A percentile compares a stretch with the other conserved stretches of the same genome.
Evolutionary conservation across 2,329 filamentous ascomycete genomes (phyloP).

Genomic region (Ascochyta rabiei): DNA sequence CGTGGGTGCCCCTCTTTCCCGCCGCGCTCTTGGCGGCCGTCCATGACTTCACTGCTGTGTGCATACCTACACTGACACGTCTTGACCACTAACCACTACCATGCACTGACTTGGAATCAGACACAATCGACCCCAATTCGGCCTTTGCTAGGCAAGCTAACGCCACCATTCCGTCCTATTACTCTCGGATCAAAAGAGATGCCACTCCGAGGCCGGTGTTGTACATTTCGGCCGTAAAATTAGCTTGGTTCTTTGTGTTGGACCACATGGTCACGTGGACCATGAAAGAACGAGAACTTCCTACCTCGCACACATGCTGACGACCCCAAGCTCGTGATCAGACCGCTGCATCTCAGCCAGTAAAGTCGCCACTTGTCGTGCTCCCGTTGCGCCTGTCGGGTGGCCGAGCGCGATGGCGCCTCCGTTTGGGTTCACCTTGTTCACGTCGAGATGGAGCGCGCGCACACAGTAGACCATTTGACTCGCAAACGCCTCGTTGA

Average conservation of each 20-base stretch:
- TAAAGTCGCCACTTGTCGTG: slow-evolving; percentile 83
- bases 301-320: slow-evolving; percentile 75
- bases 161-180: not conserved
- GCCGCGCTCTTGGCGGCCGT: too few species aligned
- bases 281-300: not conserved
- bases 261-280: too few species aligned
- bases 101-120: too few species aligned
- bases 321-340: slow-evolving; percentile 77
- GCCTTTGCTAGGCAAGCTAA: not conserved
- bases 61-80: too few species aligned
- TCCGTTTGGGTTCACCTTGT: slow-evolving; percentile 81
- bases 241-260: not conserved
- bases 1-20: too few species aligned
- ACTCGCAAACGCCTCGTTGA: slow-evolving; percentile 96
- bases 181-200: not conserved
- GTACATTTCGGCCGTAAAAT: not conserved
- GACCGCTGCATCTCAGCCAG: slow-evolving; percentile 70
- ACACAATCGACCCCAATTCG: too few species aligned
- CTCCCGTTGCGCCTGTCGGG: slow-evolving; percentile 76
- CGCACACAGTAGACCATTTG: slow-evolving; percentile 91
- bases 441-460: slow-evolving; percentile 68
- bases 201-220: not conserved
- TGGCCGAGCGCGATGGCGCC: slow-evolving; percentile 85
- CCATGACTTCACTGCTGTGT: too few species aligned
- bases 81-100: too few species aligned